These are phyloP conservation scores for Aspergillus carlsbadensis DNA, from an alignment of 495 filamentous ascomycete species.

Conservation along the genomic window DNA sequence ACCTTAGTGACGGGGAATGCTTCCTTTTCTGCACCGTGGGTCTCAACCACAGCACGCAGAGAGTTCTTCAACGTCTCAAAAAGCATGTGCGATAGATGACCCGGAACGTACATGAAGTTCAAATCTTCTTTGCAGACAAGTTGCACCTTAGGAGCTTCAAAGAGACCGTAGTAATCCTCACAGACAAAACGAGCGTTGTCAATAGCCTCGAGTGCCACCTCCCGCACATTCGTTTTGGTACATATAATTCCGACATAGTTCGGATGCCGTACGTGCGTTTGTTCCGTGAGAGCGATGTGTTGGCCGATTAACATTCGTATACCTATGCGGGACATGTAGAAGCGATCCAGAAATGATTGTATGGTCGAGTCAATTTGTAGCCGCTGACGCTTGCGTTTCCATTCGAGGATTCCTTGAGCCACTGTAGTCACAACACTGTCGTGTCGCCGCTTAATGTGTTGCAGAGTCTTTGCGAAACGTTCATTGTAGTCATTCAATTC, in stretches of 20 bases:
- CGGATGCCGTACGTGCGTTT: conserved; percentile 80
- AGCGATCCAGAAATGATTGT: conserved; percentile 93
- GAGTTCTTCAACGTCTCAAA: conserved; percentile 99
- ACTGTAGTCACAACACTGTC: conserved; percentile 94
- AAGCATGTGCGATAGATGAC: conserved; percentile 97
- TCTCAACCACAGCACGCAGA: conserved; percentile 93
- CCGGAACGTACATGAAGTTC: conserved; percentile 99
- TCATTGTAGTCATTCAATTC: conserved; percentile 93
- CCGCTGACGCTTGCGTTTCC: conserved; percentile 91
- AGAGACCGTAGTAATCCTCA: conserved; percentile 97
- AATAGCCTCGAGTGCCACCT: conserved; percentile 94
- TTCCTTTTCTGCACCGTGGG: conserved; percentile 89
- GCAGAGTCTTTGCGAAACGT: conserved; percentile 77
- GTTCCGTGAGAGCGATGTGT: conserved; percentile 94
- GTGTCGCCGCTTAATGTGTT: conserved; percentile 92
- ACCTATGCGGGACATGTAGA: conserved; percentile 99
- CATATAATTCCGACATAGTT: conserved; percentile 98
- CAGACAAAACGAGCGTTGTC: conserved; percentile 98
- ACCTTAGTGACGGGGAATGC: conserved; percentile 96
- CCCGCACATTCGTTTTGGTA: conserved; percentile 95
- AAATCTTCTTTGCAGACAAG: conserved; percentile 90
- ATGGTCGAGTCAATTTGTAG: conserved; percentile 98
- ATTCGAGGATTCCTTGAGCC: conserved; percentile 95
- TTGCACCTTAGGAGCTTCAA: conserved; percentile 95
- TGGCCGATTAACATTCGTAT: conserved; percentile 99